phyloP scores from a whole-genome alignment of 345 rosid genomes.

The Murraya paniculata region DNA sequence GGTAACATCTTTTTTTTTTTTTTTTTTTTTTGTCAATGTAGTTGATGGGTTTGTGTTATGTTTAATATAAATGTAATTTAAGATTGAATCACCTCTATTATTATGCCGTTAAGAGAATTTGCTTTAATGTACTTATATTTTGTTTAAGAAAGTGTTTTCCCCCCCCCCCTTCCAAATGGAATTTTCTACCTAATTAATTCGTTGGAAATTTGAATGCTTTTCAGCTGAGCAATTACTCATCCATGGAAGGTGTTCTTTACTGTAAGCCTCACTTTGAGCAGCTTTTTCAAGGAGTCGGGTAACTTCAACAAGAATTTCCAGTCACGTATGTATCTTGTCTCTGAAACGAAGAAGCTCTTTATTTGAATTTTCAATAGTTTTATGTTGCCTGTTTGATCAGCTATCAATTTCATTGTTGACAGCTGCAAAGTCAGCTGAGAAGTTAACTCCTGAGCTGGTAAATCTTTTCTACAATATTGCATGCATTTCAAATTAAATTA shows the following conservation, averaged over 20 bases:
- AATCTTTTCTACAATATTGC: constrained; percentile 20
- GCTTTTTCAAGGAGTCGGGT: constrained; percentile 89
- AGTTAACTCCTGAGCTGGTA: constrained; percentile 87
- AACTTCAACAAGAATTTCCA: constrained; percentile 91
- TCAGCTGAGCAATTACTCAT: constrained; percentile 90
- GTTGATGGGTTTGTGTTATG: not conserved
- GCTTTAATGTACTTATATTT: not conserved
- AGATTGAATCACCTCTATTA: not conserved
- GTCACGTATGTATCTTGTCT: constrained; percentile 59
- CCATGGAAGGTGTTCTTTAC: constrained; percentile 97
- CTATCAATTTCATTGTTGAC: constrained; percentile 35
- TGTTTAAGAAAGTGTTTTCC: not conserved
- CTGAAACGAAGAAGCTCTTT: constrained; percentile 3
- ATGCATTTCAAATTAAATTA: constrained; percentile 11
- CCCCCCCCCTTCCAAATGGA: not conserved
- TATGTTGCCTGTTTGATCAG: constrained; percentile 23
- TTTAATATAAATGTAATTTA: not conserved
- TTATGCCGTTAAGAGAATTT: no score
- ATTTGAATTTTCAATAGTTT: not conserved
- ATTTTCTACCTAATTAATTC: not conserved
- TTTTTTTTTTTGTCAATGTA: not conserved
- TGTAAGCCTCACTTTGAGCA: constrained; percentile 99
- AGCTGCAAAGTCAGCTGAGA: constrained; percentile 92
- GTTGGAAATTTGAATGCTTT: constrained; percentile 21
- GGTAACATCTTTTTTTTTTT: constrained; percentile 30